phyloP scores from a whole-genome alignment of 2,329 filamentous ascomycete genomes.

The Paecilomyces sp. region DNA sequence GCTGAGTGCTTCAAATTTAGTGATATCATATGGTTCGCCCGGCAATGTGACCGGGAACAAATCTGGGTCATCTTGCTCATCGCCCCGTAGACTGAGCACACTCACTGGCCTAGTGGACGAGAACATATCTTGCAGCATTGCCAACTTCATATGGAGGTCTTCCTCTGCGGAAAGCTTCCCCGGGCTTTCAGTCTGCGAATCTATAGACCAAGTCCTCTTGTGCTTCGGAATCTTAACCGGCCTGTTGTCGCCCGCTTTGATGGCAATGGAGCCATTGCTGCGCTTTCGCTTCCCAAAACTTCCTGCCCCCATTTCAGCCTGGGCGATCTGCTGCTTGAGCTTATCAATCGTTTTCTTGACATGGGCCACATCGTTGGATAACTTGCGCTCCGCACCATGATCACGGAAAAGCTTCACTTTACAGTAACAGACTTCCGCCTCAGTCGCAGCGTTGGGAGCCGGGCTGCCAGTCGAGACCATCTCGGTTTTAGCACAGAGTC shows the following conservation, averaged over 20 bases:
- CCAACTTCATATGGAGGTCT: slow-evolving; percentile 38
- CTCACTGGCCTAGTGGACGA: slow-evolving; percentile 37
- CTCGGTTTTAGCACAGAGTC: slow-evolving; percentile 86
- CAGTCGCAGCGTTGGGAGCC: slow-evolving; percentile 20
- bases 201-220: slow-evolving; percentile 92
- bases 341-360: slow-evolving; percentile 97
- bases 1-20: slow-evolving; percentile 21
- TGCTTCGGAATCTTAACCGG: slow-evolving; percentile 83
- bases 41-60: slow-evolving; percentile 34
- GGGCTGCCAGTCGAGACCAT: slow-evolving; percentile 50
- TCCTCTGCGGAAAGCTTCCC: slow-evolving; percentile 35
- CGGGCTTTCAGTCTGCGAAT: slow-evolving; percentile 52
- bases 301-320: slow-evolving; percentile 57
- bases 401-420: slow-evolving; percentile 97
- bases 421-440: slow-evolving; percentile 81
- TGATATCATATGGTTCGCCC: slow-evolving; percentile 19
- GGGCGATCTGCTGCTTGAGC: slow-evolving; percentile 84
- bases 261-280: slow-evolving; percentile 45
- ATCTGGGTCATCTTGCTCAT: slow-evolving; percentile 40
- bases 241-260: slow-evolving; percentile 44
- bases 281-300: slow-evolving; percentile 57
- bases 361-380: slow-evolving; percentile 89
- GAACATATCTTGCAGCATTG: slow-evolving; percentile 41
- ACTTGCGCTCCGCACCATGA: slow-evolving; percentile 88
- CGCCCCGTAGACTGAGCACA: slow-evolving; percentile 35